These are phyloP conservation scores for Phaseolus coccineus DNA, from an alignment of 331 rosid species.

Conservation along the genomic window DNA sequence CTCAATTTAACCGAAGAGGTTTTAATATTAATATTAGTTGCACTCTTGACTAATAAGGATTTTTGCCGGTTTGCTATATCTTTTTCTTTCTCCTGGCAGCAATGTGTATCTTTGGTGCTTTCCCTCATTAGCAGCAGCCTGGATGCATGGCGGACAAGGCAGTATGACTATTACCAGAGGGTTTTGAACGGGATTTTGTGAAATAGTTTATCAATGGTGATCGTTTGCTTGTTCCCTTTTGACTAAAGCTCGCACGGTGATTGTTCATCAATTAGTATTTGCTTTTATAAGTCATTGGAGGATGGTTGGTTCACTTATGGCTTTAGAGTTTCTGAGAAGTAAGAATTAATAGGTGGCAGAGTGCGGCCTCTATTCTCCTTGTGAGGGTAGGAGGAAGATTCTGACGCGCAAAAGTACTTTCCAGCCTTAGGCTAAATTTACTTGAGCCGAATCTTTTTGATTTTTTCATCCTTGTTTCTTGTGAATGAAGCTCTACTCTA, in stretches of 20 bases:
- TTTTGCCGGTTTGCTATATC: slow-evolving; percentile 39
- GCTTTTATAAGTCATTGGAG: slow-evolving; percentile 45
- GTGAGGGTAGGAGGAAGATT: slow-evolving; percentile 45
- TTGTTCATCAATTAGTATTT: slow-evolving; percentile 29
- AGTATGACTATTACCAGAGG: slow-evolving; percentile 96
- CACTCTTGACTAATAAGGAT: neutral
- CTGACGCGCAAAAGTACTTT: slow-evolving; percentile 28
- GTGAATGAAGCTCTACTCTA: slow-evolving; percentile 47
- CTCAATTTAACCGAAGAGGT: slow-evolving; percentile 98
- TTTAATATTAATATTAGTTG: slow-evolving; percentile 32
- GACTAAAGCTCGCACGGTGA: slow-evolving; percentile 52
- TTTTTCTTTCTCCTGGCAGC: slow-evolving; percentile 60
- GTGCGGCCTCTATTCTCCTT: slow-evolving; percentile 51
- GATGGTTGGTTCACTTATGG: slow-evolving; percentile 53
- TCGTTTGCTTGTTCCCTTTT: slow-evolving; percentile 48
- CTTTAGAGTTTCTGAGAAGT: slow-evolving; percentile 44
- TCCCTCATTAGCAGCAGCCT: slow-evolving; percentile 97
- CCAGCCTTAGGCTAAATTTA: slow-evolving; percentile 47
- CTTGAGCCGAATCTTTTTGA: slow-evolving; percentile 39
- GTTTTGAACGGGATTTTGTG: slow-evolving; percentile 97
- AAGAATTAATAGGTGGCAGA: slow-evolving; percentile 45
- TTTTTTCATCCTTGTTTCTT: slow-evolving; percentile 40
- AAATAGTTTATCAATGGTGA: slow-evolving; percentile 48
- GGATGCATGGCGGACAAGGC: slow-evolving; percentile 99
- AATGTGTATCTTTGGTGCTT: slow-evolving; percentile 97